Evolutionary conservation across 768 basidiomycete species (phyloP), one percentile per base, ranked within the genome.

Genomic region (Amanita jacksonii): DNA sequence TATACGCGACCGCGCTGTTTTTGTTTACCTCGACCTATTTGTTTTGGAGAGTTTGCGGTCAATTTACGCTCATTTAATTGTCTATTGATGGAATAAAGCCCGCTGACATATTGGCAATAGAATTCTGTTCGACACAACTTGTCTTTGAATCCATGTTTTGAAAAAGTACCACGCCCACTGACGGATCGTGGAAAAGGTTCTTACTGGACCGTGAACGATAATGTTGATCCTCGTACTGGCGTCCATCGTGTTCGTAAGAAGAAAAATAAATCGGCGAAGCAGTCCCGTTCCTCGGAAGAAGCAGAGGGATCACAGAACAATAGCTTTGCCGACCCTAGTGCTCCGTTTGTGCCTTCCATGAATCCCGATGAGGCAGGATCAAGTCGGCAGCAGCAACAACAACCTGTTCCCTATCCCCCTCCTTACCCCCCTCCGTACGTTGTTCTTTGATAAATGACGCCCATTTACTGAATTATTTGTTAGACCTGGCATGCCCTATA

Each of bases 71-170:
- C 45, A 38, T 52, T 50, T 60, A 55, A 59, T 58, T 53, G 50
- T 57, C 42, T 56, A 49, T 51, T 54, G 56, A 48, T 56, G 31
- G 39, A 23, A 30, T 2, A 19, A 18, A 27, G 32, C 42, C 33
- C 55, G 50, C 63, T 66, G 46, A 62, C 52, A 45, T 49, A 43
- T 38, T 42, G 48, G 41, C 43, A 55, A 22, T 55, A 91, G 88
- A 91, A 91, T 58, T 90, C 88, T 32, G 87, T 91, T 51, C 82
- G 88, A 38, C 88, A 91, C 62, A 91, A 91, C 54, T 74, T 91
- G 19, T 91, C 88, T 5, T 70, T 91, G 49, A 91, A 91, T 52
- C 87, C 88, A 41, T 91, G 86, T 57, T 91, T 91, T 54, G 85
- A 89, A 63, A 91, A 91, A 62, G 84, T 90, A 4, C 81, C 88